Evolutionary conservation across 192 early-diverging fungal genomes (phyloP), one percentile per base, ranked within the genome.

Genomic region (Backusella circina): DNA sequence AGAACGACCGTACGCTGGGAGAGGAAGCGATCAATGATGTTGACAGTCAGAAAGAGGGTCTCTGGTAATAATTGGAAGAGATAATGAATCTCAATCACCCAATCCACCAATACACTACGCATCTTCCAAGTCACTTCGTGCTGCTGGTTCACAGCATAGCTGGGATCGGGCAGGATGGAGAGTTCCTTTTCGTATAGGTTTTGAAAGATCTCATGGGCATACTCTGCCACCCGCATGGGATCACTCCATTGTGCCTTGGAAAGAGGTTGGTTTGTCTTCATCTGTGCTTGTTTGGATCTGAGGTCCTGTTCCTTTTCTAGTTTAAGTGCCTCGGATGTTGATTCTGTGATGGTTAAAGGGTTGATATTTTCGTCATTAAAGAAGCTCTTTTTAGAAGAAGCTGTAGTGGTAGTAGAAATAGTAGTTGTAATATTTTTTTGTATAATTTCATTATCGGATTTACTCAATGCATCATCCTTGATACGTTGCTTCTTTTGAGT

Each of bases 11-110:
- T 86, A 33, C 97, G 93, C 64, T 84, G 77, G 26, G 95, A 95
- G 23, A 99, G 87, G 81, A 98, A 98, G 6, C 98, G 93, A 79
- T 99, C 98, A 44, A 99, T 88, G 38, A 98, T 87, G 82, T 99
- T 99, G 71, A 98, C 90, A 8, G 96, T 85, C 71, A 98, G 79
- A 77, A 92, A 99, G 12, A 99, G 86, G 7, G 98, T 98, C 84
- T 99, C 98, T 28, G 96, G 95, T 16, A 97, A 85, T 70, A 98
- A 86, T 38, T 91, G 90, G 83, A 99, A 95, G 79, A 95, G 92
- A 82, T 89, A 82, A 83, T 98, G 96, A 26, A 96, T 91, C 79
- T 98, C 94, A 57, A 97, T 88, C 0, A 99, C 85, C 98, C 98
- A 99, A 82, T 98, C 95, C 33, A 98, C 86, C n/a, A 99, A 83